Evolutionary conservation across 192 early-diverging fungal genomes (phyloP).

Genomic region (Backusella liffmaniae): DNA sequence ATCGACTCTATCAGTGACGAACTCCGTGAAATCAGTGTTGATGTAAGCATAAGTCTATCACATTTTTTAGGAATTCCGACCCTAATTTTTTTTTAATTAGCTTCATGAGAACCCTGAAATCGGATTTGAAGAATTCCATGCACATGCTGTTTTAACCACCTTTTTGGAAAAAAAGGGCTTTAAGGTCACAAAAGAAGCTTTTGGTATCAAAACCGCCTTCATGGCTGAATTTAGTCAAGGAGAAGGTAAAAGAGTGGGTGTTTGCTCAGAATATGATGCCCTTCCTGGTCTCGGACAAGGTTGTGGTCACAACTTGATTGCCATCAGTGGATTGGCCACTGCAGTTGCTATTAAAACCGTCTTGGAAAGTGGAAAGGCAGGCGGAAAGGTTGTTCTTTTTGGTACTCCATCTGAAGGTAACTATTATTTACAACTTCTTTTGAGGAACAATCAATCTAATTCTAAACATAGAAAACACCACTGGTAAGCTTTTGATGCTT

Average conservation of each 20-base stretch:
- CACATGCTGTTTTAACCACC: conserved; percentile 62
- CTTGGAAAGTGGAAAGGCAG: conserved; percentile 39
- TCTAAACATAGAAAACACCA: conserved; percentile 43
- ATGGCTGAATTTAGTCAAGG: conserved; percentile 59
- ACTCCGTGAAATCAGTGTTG: conserved; percentile 32
- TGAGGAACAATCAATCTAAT: background rate
- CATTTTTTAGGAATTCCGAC: background rate
- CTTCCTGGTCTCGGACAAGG: conserved; percentile 58
- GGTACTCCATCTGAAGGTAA: conserved; percentile 76
- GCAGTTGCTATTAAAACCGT: conserved; percentile 50
- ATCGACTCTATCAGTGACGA: conserved; percentile 20
- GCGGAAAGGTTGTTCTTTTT: conserved; percentile 64
- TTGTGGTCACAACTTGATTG: conserved; percentile 73
- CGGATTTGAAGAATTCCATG: conserved; percentile 53
- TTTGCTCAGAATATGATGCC: conserved; percentile 66
- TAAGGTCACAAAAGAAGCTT: conserved; percentile 55
- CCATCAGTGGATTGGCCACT: conserved; percentile 60
- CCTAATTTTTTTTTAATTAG: conserved; percentile 14
- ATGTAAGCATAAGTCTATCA: conserved; percentile 10
- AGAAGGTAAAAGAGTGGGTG: conserved; percentile 44
- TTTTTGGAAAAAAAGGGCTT: conserved; percentile 69
- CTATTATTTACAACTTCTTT: background rate
- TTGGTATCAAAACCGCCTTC: conserved; percentile 74
- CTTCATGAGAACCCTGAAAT: conserved; percentile 63
- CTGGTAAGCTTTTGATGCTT: conserved; percentile 74